These are phyloP conservation scores for Cordyceps cateniannulata DNA, from an alignment of 2,329 filamentous ascomycete species.

Conservation along the genomic window DNA sequence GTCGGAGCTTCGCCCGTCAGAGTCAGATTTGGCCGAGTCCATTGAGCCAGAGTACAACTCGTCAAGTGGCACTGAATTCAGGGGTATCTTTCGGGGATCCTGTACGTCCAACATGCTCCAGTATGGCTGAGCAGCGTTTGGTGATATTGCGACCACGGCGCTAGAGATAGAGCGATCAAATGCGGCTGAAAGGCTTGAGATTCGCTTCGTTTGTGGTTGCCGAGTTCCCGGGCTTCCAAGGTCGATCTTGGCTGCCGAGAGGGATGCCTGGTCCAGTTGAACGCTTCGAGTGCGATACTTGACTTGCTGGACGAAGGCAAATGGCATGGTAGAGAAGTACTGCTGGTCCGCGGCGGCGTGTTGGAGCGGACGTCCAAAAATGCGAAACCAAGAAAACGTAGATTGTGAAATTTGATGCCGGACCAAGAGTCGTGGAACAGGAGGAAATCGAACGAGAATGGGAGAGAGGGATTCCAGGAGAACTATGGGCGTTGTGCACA, in stretches of 20 bases:
- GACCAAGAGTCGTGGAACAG: neutral
- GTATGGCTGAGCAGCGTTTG: conserved; percentile 27
- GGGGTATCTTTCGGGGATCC: conserved; percentile 38
- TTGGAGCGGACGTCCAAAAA: conserved; percentile 25
- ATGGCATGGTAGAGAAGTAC: conserved; percentile 28
- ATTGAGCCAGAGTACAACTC: conserved; percentile 34
- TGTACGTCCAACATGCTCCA: conserved; percentile 51
- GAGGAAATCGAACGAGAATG: neutral
- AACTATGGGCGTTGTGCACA: neutral
- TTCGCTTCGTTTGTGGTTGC: conserved; percentile 23
- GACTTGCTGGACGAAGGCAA: conserved; percentile 37
- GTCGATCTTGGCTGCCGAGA: conserved; percentile 15
- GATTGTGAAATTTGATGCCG: conserved; percentile 34
- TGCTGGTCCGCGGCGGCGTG: conserved; percentile 11
- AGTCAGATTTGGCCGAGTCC: conserved; percentile 12
- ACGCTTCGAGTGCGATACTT: conserved; percentile 42
- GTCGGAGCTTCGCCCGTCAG: conserved; percentile 17
- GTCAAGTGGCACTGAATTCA: conserved; percentile 39
- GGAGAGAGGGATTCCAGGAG: neutral
- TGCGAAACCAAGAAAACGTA: conserved; percentile 40
- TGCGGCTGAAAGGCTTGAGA: conserved; percentile 24
- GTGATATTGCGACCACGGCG: conserved; percentile 11
- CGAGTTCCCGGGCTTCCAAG: conserved; percentile 14
- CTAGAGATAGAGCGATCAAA: conserved; percentile 14
- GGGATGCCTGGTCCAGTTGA: conserved; percentile 35